Percentiles rank a stretch among this genome's conserved stretches.
These are phyloP conservation scores for Arachis hypogaea DNA, from an alignment of 306 rosid genomes.

Conservation along the genomic window DNA sequence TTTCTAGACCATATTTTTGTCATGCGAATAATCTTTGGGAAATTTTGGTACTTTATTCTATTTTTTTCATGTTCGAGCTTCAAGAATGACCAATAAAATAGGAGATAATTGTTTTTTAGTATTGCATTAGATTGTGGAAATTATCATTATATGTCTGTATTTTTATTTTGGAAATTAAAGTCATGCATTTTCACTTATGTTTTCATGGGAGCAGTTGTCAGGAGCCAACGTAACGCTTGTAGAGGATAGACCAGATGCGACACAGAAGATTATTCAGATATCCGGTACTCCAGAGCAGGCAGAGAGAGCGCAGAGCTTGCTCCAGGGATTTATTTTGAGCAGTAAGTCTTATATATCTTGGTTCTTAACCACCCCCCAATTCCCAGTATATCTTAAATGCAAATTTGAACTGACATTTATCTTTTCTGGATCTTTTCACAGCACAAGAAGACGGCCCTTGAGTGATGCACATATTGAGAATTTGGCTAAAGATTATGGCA, in stretches of 20 bases:
- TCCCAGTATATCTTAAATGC: not conserved
- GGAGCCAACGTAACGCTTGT: slow-evolving; percentile 91
- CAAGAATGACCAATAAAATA: not conserved
- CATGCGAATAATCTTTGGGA: not conserved
- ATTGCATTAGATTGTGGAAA: slow-evolving; percentile 20
- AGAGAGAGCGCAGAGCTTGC: slow-evolving; percentile 97
- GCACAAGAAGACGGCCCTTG: slow-evolving; percentile 98
- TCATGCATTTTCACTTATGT: slow-evolving; percentile 27
- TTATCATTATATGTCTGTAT: not conserved
- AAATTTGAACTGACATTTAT: slow-evolving; percentile 26
- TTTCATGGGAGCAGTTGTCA: slow-evolving; percentile 66
- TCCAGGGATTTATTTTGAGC: slow-evolving; percentile 97
- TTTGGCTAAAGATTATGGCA: slow-evolving; percentile 28
- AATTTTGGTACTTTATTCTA: not conserved
- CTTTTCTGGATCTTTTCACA: slow-evolving; percentile 42
- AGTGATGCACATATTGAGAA: slow-evolving; percentile 33
- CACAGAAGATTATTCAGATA: slow-evolving; percentile 83
- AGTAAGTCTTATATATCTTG: slow-evolving; percentile 53
- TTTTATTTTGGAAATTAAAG: slow-evolving; percentile 10
- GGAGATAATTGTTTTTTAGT: not conserved
- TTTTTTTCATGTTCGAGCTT: slow-evolving; percentile 21
- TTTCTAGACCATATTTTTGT: no score
- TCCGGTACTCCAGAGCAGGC: slow-evolving; percentile 97
- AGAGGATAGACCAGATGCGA: slow-evolving; percentile 80
- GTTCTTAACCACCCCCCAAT: not conserved